A percentile compares a stretch with the other conserved stretches of the same genome.
Conservation (phyloP, 106 monocot species). For the Dendrobium catenatum region DNA sequence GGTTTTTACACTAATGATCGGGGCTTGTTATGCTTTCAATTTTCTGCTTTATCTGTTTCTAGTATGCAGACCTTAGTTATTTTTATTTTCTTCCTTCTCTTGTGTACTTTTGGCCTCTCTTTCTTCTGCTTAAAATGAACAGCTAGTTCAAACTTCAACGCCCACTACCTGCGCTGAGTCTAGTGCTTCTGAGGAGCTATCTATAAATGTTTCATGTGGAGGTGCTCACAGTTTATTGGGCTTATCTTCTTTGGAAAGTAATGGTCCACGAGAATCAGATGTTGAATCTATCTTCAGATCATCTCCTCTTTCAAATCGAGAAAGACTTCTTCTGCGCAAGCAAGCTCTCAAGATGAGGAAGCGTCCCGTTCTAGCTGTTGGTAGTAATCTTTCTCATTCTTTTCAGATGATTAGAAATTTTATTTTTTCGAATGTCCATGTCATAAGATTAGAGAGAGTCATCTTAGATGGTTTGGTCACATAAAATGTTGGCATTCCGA, state of each 20-base stretch:
- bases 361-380: slow-evolving; percentile 79
- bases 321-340: slow-evolving; percentile 81
- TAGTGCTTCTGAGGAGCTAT: slow-evolving; percentile 10
- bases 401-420: background rate
- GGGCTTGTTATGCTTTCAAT: background rate
- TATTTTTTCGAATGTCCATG: background rate
- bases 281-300: slow-evolving; percentile 32
- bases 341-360: slow-evolving; percentile 88
- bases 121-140: slow-evolving; percentile 13
- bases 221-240: slow-evolving; percentile 1
- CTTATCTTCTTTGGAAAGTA: slow-evolving; percentile 7
- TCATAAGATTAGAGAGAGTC: no score
- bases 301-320: slow-evolving; percentile 67
- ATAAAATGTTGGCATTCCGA: no score
- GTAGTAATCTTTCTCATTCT: slow-evolving; percentile 30
- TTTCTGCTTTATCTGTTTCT: background rate
- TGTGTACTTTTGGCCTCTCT: background rate
- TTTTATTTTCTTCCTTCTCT: background rate
- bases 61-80: background rate
- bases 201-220: slow-evolving; percentile 13
- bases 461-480: no score
- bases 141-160: slow-evolving; percentile 6
- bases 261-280: slow-evolving; percentile 9
- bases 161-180: slow-evolving; percentile 12
- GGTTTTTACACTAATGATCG: background rate